Base-by-base conservation (phyloP, 23 red algal species). In the Agarophyton chilense region DNA sequence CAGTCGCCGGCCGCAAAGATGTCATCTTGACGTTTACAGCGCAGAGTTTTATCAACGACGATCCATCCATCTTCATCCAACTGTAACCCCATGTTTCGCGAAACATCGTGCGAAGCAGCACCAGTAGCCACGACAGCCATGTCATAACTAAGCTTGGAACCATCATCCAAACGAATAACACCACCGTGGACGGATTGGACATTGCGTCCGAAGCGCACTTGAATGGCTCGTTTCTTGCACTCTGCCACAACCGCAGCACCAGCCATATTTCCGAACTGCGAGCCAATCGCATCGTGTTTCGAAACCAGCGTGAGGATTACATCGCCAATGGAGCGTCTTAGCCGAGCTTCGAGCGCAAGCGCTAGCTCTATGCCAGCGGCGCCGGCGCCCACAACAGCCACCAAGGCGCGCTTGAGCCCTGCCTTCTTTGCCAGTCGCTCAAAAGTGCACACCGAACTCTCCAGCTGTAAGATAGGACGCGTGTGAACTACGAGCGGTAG, bases 1-100 rank as follows among this genome's bases (percentile, higher is more conserved):
- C 95, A 97, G 58, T 97, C 95, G 0, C 95, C 95, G 47, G 78
- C 86, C 22, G 95, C 95, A 86, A 97, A 88, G 25, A 97, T 68
- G 54, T 87, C 65, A 2, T 36, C 9, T 6, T 52, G 45, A 17
- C 65, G 52, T 19, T 25, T 55, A 17, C 60, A 71, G 32, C 52
- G 54, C 42, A 97, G 61, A 10, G 40, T 82, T 0, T 9, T 21
- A 24, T 55, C 80, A 14, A 97, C 95, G 28, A 60, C 22, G 31
- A 97, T 35, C 79, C 91, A 97, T 19, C 95, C 95, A 32, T 53
- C 51, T 10, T 93, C 83, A 80, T 86, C 84, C 18, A 77, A 40
- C 8, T 13, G 25, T 16, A 68, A 31, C 21, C 52, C 68, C 12
- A 50, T 54, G 2, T 63, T 65, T 7, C 12, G 31, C 2, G 82